phyloP scores from a whole-genome alignment of 257 asterid species.

The Solanum dulcamara region DNA sequence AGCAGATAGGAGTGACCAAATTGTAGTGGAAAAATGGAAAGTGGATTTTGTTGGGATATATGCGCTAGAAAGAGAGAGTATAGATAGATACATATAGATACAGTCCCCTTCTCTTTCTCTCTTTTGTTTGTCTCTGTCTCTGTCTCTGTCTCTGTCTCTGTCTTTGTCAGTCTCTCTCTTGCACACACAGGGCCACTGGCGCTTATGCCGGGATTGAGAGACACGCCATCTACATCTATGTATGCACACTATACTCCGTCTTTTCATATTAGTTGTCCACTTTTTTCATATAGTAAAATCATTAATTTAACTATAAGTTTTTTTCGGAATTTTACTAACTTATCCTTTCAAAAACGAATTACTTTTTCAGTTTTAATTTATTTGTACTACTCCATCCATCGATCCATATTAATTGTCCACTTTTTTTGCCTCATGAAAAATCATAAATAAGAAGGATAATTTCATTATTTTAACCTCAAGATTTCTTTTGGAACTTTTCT shows the following conservation, averaged over 20 bases:
- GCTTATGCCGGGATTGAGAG: conserved; percentile 62
- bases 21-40: neutral
- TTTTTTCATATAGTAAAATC: no score
- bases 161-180: conserved; percentile 9
- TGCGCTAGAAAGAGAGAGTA: neutral
- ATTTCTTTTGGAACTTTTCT: no score
- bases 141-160: conserved; percentile 12
- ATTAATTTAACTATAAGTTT: no score
- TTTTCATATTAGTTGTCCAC: neutral
- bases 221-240: conserved; percentile 38
- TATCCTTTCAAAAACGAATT: no score
- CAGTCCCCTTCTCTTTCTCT: neutral
- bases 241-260: neutral
- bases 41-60: neutral
- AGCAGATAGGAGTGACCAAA: neutral
- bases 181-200: conserved; percentile 31
- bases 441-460: no score
- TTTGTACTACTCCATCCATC: no score
- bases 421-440: no score
- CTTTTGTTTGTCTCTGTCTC: conserved; percentile 1
- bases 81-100: neutral
- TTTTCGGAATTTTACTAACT: no score
- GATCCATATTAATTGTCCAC: no score
- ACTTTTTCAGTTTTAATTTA: no score
- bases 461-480: no score